Conservation (phyloP, 352 stramenopile species). For the Phytophthora pisi region DNA sequence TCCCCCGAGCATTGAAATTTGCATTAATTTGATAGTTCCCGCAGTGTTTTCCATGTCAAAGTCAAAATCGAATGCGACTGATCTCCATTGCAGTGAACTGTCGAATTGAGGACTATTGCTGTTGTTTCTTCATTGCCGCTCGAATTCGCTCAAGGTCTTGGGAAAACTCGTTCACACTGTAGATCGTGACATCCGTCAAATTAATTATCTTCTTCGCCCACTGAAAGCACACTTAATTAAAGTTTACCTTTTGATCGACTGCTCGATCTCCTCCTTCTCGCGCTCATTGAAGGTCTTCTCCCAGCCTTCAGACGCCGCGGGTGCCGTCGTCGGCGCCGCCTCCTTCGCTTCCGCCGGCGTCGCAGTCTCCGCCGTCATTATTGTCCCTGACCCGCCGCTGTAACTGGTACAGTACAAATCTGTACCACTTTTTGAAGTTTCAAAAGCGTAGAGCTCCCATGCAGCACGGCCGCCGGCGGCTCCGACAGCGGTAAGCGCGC, state of each 20-base stretch:
- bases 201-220: background rate
- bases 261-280: slow-evolving; percentile 27
- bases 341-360: slow-evolving; percentile 16
- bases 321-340: background rate
- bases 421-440: slow-evolving; percentile 33
- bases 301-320: slow-evolving; percentile 7
- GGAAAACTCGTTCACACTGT: slow-evolving; percentile 32
- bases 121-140: slow-evolving; percentile 21
- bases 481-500: slow-evolving; percentile 33
- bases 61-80: background rate
- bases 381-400: background rate
- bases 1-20: slow-evolving; percentile 1
- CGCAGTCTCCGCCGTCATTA: slow-evolving; percentile 13
- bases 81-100: background rate
- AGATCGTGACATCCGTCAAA: background rate
- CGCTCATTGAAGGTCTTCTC: slow-evolving; percentile 25
- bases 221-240: too few relatives aligned
- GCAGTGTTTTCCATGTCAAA: background rate
- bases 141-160: slow-evolving; percentile 33
- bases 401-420: background rate
- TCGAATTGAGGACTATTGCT: slow-evolving; percentile 4
- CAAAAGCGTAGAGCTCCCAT: slow-evolving; percentile 17
- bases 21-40: slow-evolving; percentile 8
- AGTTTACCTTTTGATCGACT: slow-evolving; percentile 31
- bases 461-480: slow-evolving; percentile 26